phyloP scores from a whole-genome alignment of 2,329 filamentous ascomycete species.

The Sarocladium oryzae region DNA sequence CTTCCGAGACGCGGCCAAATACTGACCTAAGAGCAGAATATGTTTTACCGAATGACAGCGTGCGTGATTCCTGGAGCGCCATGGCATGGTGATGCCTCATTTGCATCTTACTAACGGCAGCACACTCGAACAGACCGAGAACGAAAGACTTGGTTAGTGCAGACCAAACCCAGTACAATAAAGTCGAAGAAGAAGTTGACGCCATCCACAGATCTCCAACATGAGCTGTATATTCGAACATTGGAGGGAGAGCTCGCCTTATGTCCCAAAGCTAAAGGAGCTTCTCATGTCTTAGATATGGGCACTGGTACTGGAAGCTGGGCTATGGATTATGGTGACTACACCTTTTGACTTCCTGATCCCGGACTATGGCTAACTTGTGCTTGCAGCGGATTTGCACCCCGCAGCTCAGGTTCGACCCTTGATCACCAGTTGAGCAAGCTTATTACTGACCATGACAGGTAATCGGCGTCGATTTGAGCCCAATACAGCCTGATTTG shows the following conservation, averaged over 20 bases:
- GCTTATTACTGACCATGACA: background rate
- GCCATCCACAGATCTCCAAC: constrained; percentile 20
- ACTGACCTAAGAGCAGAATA: constrained; percentile 15
- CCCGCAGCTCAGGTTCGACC: constrained; percentile 16
- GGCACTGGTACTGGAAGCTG: constrained; percentile 26
- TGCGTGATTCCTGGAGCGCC: no score
- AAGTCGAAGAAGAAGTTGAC: background rate
- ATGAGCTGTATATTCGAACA: constrained; percentile 17
- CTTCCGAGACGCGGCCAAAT: background rate
- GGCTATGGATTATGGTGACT: constrained; percentile 25
- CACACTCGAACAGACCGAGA: constrained; percentile 2
- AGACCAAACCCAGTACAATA: background rate
- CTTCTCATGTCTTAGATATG: constrained; percentile 20
- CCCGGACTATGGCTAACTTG: background rate
- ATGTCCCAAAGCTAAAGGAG: constrained; percentile 15
- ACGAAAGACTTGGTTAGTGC: constrained; percentile 11
- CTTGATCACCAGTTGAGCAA: constrained; percentile 4
- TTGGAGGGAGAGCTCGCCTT: constrained; percentile 19
- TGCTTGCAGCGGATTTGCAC: constrained; percentile 12
- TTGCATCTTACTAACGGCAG: no score
- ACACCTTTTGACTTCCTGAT: background rate
- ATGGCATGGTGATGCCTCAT: no score
- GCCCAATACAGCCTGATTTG: constrained; percentile 27
- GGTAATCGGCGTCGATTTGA: constrained; percentile 25
- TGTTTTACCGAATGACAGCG: constrained; percentile 20